Evolutionary conservation across 208 protist genomes (phyloP), one percentile per base, ranked within the genome.

Genomic region (Tritrichomonas foetus): DNA sequence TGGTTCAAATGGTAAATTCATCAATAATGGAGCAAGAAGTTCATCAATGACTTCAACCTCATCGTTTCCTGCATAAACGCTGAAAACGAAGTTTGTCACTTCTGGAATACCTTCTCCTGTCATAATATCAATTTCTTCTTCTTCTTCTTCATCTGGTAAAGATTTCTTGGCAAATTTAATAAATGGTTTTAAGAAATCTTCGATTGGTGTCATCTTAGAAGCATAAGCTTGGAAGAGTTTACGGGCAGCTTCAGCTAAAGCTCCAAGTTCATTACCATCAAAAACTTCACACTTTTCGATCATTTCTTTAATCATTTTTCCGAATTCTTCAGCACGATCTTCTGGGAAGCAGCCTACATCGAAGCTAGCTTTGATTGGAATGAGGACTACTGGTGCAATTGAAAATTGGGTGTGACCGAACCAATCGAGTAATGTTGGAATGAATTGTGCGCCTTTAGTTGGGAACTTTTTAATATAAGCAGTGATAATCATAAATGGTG

Each of bases 31-130:
- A 14, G 14, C 47, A 50, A 89, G 41, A 2, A 89, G 22, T 44
- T 89, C 47, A 44, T 89, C 47, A 57, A 47, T 30, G 11, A 89
- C 78, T 89, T 89, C 78, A 50, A 89, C 78, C 39, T 53, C 41
- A 33, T 44, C 27, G 30, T 89, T 36, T 16, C 33, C 57, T 20
- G 78, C 78, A 47, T 89, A 89, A 14, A 89, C 78, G 16, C 20
- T 55, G 47, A 89, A 89, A 33, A 89, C 78, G 30, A 89, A 89
- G 41, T 89, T 89, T n/a, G 78, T 49, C 0, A 89, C n/a, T 16
- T 25, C 27, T 89, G 78, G 47, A 20, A 89, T 53, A 2, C 9
- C 44, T 49, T 89, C 25, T 16, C 33, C 0, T 57, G 27, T 27
- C 20, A 20, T 27, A 36, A 57, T 5, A 14, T 89, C 41, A 27